Evolutionary conservation across 371 early-diverging fungal species (phyloP).

Genomic region (Apophysomyces elegans): DNA sequence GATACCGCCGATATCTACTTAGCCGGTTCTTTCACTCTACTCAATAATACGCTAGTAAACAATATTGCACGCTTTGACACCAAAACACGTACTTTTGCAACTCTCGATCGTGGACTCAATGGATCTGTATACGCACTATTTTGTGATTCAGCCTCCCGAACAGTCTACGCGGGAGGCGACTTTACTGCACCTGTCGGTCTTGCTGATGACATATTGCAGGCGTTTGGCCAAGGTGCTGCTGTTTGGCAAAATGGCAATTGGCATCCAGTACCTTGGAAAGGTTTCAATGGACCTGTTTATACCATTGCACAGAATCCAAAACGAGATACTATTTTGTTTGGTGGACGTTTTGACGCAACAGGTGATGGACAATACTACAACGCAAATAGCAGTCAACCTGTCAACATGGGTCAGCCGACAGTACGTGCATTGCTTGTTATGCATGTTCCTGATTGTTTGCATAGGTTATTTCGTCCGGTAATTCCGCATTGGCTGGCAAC

Average conservation of each 20-base stretch:
- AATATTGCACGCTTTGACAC: slow-evolving; percentile 61
- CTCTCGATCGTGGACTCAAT: slow-evolving; percentile 68
- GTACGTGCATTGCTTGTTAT: slow-evolving; percentile 23
- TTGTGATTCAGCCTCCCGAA: slow-evolving; percentile 52
- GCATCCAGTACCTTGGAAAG: slow-evolving; percentile 58
- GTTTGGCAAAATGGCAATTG: slow-evolving; percentile 53
- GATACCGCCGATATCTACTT: slow-evolving; percentile 33
- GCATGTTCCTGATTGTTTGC: slow-evolving; percentile 27
- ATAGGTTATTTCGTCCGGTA: slow-evolving; percentile 52
- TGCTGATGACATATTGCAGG: slow-evolving; percentile 20
- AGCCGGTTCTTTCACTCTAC: slow-evolving; percentile 49
- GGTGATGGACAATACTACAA: slow-evolving; percentile 43
- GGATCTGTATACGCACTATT: slow-evolving; percentile 66
- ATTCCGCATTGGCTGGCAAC: slow-evolving; percentile 31
- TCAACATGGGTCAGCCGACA: slow-evolving; percentile 36
- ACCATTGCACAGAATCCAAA: slow-evolving; percentile 33
- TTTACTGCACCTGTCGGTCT: slow-evolving; percentile 41
- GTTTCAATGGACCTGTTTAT: slow-evolving; percentile 53
- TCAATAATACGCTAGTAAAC: slow-evolving; percentile 32
- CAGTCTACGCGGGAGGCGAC: slow-evolving; percentile 61
- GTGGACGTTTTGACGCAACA: slow-evolving; percentile 48
- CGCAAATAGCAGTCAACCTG: slow-evolving; percentile 35
- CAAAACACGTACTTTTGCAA: slow-evolving; percentile 34
- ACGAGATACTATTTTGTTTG: slow-evolving; percentile 40
- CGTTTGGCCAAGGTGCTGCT: slow-evolving; percentile 52